These are phyloP conservation scores for Wallacemonas sp. DNA, from an alignment of 208 protist genomes.

Conservation along the genomic window DNA sequence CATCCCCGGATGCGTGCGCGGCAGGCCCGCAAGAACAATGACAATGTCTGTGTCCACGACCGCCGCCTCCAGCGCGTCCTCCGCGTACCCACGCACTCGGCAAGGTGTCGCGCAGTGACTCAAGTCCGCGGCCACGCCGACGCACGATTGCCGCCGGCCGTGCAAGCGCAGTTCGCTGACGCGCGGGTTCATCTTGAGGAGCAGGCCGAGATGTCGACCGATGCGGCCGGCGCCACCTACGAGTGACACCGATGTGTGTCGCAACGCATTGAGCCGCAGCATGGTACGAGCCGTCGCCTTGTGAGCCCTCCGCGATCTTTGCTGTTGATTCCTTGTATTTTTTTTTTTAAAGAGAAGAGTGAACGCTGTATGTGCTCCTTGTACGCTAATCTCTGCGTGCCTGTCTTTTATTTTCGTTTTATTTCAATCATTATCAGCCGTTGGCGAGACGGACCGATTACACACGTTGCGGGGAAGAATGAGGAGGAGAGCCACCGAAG, in stretches of 20 bases:
- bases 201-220: conserved; percentile 85
- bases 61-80: conserved; percentile 38
- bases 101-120: conserved; percentile 47
- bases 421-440: too few species aligned
- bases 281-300: not conserved
- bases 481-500: too few species aligned
- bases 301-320: too few species aligned
- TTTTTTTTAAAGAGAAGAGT: too few species aligned
- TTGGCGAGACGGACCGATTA: too few species aligned
- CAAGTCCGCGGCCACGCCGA: conserved; percentile 53
- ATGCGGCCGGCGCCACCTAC: conserved; percentile 88
- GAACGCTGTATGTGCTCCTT: too few species aligned
- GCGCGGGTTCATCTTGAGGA: conserved; percentile 60
- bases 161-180: conserved; percentile 50
- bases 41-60: conserved; percentile 70
- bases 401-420: too few species aligned
- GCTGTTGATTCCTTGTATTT: not conserved
- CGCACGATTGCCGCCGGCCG: conserved; percentile 29
- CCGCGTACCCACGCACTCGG: conserved; percentile 36
- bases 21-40: conserved; percentile 88
- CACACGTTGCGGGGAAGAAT: too few species aligned
- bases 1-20: conserved; percentile 93
- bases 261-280: not conserved
- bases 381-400: too few species aligned
- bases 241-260: conserved; percentile 43